phyloP scores from a whole-genome alignment of 1,139 yeast species.

The Meyerozyma elateridarum region DNA sequence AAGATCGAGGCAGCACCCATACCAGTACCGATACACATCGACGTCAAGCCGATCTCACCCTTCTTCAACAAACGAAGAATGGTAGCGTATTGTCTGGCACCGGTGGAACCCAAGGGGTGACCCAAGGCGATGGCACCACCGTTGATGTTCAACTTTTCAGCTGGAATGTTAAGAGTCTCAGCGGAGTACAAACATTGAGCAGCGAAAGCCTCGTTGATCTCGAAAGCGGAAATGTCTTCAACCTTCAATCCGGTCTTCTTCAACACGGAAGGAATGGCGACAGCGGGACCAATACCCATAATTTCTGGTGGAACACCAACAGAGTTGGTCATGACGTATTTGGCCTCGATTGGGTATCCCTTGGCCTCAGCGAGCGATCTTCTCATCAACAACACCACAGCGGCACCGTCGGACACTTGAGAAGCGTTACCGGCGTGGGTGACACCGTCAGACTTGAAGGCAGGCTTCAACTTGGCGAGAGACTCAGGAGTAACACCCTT shows the following conservation, averaged over 20 bases:
- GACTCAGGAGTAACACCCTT: slow-evolving; percentile 24
- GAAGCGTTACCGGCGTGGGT: slow-evolving; percentile 42
- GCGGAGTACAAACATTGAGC: slow-evolving; percentile 33
- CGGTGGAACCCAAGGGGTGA: slow-evolving; percentile 41
- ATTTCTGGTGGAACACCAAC: slow-evolving; percentile 33
- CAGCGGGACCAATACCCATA: slow-evolving; percentile 42
- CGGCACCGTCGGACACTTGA: slow-evolving; percentile 40
- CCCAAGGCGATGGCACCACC: slow-evolving; percentile 45
- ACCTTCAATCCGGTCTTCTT: slow-evolving; percentile 18
- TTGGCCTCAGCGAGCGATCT: slow-evolving; percentile 30
- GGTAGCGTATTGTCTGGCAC: slow-evolving; percentile 32
- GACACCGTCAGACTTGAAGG: slow-evolving; percentile 29
- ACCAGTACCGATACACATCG: slow-evolving; percentile 43
- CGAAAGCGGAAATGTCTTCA: slow-evolving; percentile 32
- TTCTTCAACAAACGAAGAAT: slow-evolving; percentile 29
- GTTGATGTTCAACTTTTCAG: slow-evolving; percentile 31
- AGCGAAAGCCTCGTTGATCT: slow-evolving; percentile 41
- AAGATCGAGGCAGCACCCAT: slow-evolving; percentile 39
- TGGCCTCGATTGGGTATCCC: slow-evolving; percentile 35
- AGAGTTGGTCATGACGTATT: slow-evolving; percentile 32
- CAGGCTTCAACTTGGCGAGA: slow-evolving; percentile 28
- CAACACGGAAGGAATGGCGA: slow-evolving; percentile 31
- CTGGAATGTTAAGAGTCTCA: slow-evolving; percentile 25
- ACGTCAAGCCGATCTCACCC: slow-evolving; percentile 31
- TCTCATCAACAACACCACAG: slow-evolving; percentile 35